These are phyloP conservation scores for Tulasnella sp. DNA, from an alignment of 768 basidiomycete genomes.

Conservation along the genomic window DNA sequence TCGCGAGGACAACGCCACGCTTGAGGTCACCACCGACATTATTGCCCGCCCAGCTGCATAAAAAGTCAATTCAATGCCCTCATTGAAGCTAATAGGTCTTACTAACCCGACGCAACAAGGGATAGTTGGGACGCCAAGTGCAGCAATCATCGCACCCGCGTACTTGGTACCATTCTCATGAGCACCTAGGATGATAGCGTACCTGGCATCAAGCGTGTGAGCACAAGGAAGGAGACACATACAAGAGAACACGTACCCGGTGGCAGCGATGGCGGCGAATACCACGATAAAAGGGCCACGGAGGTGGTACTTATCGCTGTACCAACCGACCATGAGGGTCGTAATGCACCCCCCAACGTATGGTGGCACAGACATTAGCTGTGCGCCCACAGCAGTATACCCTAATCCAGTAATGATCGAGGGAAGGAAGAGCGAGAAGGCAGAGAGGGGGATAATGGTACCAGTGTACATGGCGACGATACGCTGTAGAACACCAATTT, in stretches of 20 bases:
- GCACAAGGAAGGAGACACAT: neutral
- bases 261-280: slow-evolving; percentile 32
- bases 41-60: slow-evolving; percentile 35
- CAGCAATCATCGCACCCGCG: slow-evolving; percentile 22
- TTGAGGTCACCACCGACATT: slow-evolving; percentile 46
- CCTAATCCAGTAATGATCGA: slow-evolving; percentile 38
- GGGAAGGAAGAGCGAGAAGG: slow-evolving; percentile 19
- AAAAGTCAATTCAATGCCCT: no score
- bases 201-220: neutral
- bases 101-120: slow-evolving; percentile 32
- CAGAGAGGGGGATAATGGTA: slow-evolving; percentile 16
- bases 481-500: slow-evolving; percentile 21
- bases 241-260: slow-evolving; percentile 36
- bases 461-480: slow-evolving; percentile 30
- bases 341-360: slow-evolving; percentile 45
- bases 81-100: neutral
- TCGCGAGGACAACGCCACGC: slow-evolving; percentile 39
- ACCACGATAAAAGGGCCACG: slow-evolving; percentile 41
- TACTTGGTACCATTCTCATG: neutral
- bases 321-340: slow-evolving; percentile 33
- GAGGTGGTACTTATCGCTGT: slow-evolving; percentile 29
- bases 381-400: slow-evolving; percentile 39
- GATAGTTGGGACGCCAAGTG: slow-evolving; percentile 41
- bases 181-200: slow-evolving; percentile 9
- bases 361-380: slow-evolving; percentile 42